Evolutionary conservation across 1,284 basidiomycete genomes (phyloP).

Genomic region (Cerrena zonata): DNA sequence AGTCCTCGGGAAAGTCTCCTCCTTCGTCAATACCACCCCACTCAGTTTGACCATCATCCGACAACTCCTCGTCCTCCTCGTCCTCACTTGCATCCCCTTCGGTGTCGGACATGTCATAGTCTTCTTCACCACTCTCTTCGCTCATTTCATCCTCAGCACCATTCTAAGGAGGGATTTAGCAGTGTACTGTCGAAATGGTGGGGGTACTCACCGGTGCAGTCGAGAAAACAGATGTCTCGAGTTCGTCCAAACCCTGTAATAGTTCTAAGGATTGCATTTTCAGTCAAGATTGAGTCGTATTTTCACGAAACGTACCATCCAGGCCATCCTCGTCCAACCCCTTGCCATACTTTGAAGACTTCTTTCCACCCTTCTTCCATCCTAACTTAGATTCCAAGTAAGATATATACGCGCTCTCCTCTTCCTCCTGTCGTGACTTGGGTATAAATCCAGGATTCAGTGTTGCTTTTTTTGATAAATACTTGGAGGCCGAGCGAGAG

Average conservation of each 20-base stretch:
- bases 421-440: constrained; percentile 20
- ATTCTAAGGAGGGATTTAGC: too few relatives aligned
- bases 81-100: constrained; percentile 15
- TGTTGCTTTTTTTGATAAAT: background rate
- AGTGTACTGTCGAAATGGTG: too few relatives aligned
- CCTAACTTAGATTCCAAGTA: constrained; percentile 29
- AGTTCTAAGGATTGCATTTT: constrained; percentile 22
- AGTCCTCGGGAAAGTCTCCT: constrained; percentile 1
- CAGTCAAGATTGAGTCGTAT: too few relatives aligned
- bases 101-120: constrained; percentile 32
- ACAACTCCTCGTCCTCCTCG: constrained; percentile 22
- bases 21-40: constrained; percentile 21
- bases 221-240: constrained; percentile 18
- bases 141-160: constrained; percentile 11
- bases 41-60: constrained; percentile 24
- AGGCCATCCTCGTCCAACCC: constrained; percentile 26
- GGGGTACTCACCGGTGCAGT: constrained; percentile 1
- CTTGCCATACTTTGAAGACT: constrained; percentile 21
- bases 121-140: constrained; percentile 2
- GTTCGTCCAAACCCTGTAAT: constrained; percentile 21
- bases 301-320: constrained; percentile 23
- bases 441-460: constrained; percentile 5
- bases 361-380: constrained; percentile 22
- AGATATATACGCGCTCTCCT: constrained; percentile 29
- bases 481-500: constrained; percentile 12